These are phyloP conservation scores for Aristolochia californica DNA, from an alignment of 164 flowering plant species.

Conservation along the genomic window DNA sequence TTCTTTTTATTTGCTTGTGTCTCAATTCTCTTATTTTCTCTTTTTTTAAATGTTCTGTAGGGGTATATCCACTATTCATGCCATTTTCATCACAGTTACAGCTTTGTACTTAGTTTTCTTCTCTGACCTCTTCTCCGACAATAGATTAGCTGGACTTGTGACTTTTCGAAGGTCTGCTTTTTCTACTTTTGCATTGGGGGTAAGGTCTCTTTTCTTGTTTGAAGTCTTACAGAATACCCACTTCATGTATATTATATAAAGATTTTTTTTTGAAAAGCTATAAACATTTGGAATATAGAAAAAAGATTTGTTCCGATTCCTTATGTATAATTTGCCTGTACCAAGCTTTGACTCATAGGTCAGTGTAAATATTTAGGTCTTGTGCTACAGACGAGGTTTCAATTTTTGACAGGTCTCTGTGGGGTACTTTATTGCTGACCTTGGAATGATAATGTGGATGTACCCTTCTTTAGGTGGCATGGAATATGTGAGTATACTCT, in stretches of 20 bases:
- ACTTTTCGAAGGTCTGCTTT: slow-evolving; percentile 63
- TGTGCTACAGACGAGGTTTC: background rate
- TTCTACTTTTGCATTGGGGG: slow-evolving; percentile 76
- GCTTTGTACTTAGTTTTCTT: slow-evolving; percentile 86
- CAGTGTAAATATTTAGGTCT: too few relatives aligned
- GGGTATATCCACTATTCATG: slow-evolving; percentile 80
- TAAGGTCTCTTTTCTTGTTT: slow-evolving; percentile 18
- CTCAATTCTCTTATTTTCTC: background rate
- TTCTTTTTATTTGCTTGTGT: background rate
- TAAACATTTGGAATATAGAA: too few relatives aligned
- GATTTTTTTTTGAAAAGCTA: too few relatives aligned
- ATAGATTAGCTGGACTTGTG: slow-evolving; percentile 30
- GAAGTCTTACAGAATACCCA: too few relatives aligned
- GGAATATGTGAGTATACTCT: slow-evolving; percentile 73
- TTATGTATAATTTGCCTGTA: too few relatives aligned
- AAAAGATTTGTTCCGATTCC: too few relatives aligned
- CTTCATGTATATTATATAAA: too few relatives aligned
- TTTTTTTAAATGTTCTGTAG: slow-evolving; percentile 36
- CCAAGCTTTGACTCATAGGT: too few relatives aligned
- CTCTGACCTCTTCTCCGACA: slow-evolving; percentile 73
- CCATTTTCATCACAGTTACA: slow-evolving; percentile 58
- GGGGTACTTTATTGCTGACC: slow-evolving; percentile 87
- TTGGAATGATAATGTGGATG: slow-evolving; percentile 79
- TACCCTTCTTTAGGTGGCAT: slow-evolving; percentile 91
- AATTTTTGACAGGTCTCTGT: slow-evolving; percentile 61